These are phyloP conservation scores for Zymoseptoria tritici DNA, from an alignment of 2,329 filamentous ascomycete genomes.

Conservation along the genomic window DNA sequence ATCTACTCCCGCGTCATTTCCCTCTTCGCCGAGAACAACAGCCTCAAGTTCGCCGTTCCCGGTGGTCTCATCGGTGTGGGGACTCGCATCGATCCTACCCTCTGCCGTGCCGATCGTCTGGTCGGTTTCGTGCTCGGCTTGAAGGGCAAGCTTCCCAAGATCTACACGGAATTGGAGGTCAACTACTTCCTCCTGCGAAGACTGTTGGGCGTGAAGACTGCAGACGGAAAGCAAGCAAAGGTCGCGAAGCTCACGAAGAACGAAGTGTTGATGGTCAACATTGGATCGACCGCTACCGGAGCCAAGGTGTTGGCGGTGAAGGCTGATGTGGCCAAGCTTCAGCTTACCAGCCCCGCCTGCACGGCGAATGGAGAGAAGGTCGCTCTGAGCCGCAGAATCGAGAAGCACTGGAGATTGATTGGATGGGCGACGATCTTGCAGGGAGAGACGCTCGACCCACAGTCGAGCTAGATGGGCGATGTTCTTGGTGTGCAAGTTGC, in stretches of 20 bases:
- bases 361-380: slow-evolving; percentile 98
- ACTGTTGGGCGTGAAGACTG: slow-evolving; percentile 91
- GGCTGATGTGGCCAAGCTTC: slow-evolving; percentile 93
- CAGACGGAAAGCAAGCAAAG: slow-evolving; percentile 98
- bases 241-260: slow-evolving; percentile 97
- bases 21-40: slow-evolving; percentile 95
- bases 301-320: slow-evolving; percentile 96
- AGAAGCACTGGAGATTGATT: slow-evolving; percentile 97
- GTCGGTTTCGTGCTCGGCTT: slow-evolving; percentile 96
- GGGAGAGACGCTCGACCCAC: slow-evolving; percentile 20
- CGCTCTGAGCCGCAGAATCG: slow-evolving; percentile 88
- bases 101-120: slow-evolving; percentile 97
- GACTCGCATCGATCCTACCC: slow-evolving; percentile 91
- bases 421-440: slow-evolving; percentile 52
- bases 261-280: slow-evolving; percentile 99
- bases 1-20: slow-evolving; percentile 94
- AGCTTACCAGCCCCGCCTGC: slow-evolving; percentile 76
- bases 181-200: slow-evolving; percentile 98
- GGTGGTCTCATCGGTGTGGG: slow-evolving; percentile 97
- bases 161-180: slow-evolving; percentile 97
- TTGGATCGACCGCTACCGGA: slow-evolving; percentile 92
- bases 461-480: background rate
- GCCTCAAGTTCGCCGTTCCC: slow-evolving; percentile 95
- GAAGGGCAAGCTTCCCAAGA: slow-evolving; percentile 85
- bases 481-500: background rate